phyloP scores from a whole-genome alignment of 2,329 filamentous ascomycete genomes.

The Cladophialophora immunda region DNA sequence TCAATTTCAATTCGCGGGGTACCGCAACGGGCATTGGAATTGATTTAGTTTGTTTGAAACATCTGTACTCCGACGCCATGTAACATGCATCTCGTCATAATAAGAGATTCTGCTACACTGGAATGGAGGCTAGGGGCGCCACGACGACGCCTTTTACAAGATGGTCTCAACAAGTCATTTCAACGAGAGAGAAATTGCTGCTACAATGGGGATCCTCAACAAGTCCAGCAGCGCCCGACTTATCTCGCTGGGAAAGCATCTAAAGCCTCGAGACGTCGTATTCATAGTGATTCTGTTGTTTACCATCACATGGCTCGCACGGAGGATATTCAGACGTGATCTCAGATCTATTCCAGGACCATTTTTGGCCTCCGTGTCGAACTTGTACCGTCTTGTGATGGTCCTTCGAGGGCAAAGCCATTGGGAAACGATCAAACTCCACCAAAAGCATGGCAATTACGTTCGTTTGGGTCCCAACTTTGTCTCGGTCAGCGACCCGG shows the following conservation, averaged over 20 bases:
- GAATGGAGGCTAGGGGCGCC: background rate
- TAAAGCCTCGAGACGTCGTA: background rate
- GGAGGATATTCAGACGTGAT: constrained; percentile 13
- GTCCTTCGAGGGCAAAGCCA: constrained; percentile 50
- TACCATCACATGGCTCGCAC: background rate
- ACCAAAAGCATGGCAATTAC: constrained; percentile 30
- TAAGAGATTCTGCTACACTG: background rate
- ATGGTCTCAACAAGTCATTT: background rate
- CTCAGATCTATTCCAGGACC: constrained; percentile 65
- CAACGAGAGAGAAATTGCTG: background rate
- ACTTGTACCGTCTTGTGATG: constrained; percentile 69
- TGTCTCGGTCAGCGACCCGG: constrained; percentile 25
- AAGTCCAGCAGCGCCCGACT: too few species aligned
- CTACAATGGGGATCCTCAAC: background rate
- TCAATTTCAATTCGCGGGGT: too few species aligned
- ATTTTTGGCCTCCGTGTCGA: constrained; percentile 70
- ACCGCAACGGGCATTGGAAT: background rate
- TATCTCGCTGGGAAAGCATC: background rate
- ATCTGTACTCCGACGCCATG: background rate
- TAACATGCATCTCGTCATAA: background rate
- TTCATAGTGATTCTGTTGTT: background rate
- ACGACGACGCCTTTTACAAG: background rate
- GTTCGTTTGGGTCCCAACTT: constrained; percentile 32
- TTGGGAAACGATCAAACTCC: constrained; percentile 16
- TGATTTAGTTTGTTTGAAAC: background rate